phyloP scores from a whole-genome alignment of 306 rosid genomes.

The Prunus davidiana region DNA sequence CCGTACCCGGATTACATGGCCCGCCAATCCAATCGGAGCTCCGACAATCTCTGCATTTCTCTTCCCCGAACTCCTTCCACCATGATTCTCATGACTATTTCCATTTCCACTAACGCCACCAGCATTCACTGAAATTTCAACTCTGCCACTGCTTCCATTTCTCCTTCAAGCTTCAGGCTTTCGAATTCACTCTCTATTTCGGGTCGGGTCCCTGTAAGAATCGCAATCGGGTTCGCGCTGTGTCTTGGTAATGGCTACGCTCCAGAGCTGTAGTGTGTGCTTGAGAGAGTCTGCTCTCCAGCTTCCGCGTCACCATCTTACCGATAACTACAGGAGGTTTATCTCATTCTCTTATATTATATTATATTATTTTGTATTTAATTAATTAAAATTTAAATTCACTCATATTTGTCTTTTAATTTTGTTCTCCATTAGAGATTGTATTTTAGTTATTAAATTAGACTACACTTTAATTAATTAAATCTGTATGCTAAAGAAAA shows the following conservation, averaged over 20 bases:
- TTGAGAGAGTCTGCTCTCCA: slow-evolving; percentile 41
- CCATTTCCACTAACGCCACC: slow-evolving; percentile 8
- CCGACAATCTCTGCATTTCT: not conserved
- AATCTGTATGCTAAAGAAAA: not conserved
- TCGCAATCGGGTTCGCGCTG: not conserved
- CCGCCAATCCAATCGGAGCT: not conserved
- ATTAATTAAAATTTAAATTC: not conserved
- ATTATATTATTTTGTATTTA: not conserved
- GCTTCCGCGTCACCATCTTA: slow-evolving; percentile 36
- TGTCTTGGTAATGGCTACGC: slow-evolving; percentile 31
- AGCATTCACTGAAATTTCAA: slow-evolving; percentile 10
- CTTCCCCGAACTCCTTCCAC: not conserved
- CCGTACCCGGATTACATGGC: slow-evolving; percentile 19
- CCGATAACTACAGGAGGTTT: slow-evolving; percentile 41
- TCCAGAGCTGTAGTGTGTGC: slow-evolving; percentile 42
- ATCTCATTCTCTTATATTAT: not conserved
- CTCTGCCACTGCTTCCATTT: not conserved
- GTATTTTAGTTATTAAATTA: not conserved
- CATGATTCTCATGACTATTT: slow-evolving; percentile 6
- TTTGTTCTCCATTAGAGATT: not conserved
- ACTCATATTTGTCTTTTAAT: not conserved
- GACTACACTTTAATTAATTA: not conserved
- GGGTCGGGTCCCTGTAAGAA: slow-evolving; percentile 3
- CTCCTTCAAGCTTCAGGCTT: not conserved
- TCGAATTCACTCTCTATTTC: not conserved